A percentile compares a stretch with the other conserved stretches of the same genome.
Evolutionary conservation across 305 asterid species (phyloP).

Genomic region (Fraxinus xanthoxyloides): DNA sequence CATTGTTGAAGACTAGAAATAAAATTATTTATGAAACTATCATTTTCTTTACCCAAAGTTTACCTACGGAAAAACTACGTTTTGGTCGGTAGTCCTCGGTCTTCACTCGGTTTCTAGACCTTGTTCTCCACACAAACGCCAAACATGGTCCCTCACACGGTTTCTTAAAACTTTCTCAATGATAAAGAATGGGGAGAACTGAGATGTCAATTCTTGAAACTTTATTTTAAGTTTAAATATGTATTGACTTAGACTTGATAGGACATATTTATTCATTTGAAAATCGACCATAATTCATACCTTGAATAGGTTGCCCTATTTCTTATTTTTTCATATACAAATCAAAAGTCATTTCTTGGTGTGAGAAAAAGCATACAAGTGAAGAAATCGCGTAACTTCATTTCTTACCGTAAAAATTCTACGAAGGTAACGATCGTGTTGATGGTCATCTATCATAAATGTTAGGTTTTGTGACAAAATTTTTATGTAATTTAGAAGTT

Average conservation of each 20-base stretch:
- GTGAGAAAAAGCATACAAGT: neutral
- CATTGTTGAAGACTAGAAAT: neutral
- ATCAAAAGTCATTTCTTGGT: neutral
- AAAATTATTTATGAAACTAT: neutral
- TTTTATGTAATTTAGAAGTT: no score
- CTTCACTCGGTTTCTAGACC: constrained; percentile 18
- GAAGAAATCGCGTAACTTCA: neutral
- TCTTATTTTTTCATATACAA: neutral
- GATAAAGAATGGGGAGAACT: neutral
- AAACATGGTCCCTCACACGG: neutral
- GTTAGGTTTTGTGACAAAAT: no score
- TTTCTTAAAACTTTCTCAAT: neutral
- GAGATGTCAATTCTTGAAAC: neutral
- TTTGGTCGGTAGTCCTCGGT: neutral
- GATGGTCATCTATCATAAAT: neutral
- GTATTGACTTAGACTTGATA: neutral
- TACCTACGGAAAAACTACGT: neutral
- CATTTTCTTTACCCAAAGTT: neutral
- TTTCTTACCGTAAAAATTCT: no score
- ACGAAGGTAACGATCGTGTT: neutral
- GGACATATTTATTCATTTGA: neutral
- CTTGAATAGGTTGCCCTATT: neutral
- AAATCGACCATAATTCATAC: neutral
- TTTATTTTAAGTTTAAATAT: neutral
- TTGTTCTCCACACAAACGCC: neutral